Evolutionary conservation across 179 eudicot species (phyloP), one percentile per base, ranked within the genome.

Genomic region (Monotropa hypopitys): DNA sequence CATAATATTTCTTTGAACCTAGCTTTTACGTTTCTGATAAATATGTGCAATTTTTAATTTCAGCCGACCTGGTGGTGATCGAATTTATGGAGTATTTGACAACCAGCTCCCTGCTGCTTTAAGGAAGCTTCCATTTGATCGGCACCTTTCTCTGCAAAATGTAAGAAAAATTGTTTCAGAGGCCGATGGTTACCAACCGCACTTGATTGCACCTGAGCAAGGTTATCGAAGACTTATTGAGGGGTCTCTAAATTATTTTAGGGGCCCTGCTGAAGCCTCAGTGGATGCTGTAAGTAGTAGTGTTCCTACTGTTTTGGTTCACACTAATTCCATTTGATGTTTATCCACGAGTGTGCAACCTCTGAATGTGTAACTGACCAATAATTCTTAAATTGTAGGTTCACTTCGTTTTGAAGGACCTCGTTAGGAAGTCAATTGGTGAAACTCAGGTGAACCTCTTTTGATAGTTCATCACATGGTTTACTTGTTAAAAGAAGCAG

Each of bases 181-280:
- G 83, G 89, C 97, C 63, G 98, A 93, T 89, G 98, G 97, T 67
- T 93, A 93, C 83, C 98, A 93, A 81, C 97, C 97, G 63, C 98
- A 92, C 80, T 86, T 94, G 78, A 94, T 94, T 75, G 98, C 97
- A 42, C 98, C 97, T 23, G 98, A 94, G 88, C 98, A 94, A 82
- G 98, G 96, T 70, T 94, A 90, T 76, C 86, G 98, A 4, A 90
- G 98, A 45, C 92, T 94, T 47, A 94, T 94, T 86, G 98, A 94
- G 69, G 92, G 96, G 30, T 80, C 96, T 30, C 76, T 94, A 74
- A 85, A 81, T 76, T 92, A 84, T 80, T 89, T 92, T 76, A 88
- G 85, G 78, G 94, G 92, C 42, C 98, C 97, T 49, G 92, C 97
- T 62, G 98, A 94, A 85, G 94, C 98, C 61, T 86, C 97, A 75